phyloP scores from a whole-genome alignment of 257 asterid genomes.

The Euphrasia confusa region DNA sequence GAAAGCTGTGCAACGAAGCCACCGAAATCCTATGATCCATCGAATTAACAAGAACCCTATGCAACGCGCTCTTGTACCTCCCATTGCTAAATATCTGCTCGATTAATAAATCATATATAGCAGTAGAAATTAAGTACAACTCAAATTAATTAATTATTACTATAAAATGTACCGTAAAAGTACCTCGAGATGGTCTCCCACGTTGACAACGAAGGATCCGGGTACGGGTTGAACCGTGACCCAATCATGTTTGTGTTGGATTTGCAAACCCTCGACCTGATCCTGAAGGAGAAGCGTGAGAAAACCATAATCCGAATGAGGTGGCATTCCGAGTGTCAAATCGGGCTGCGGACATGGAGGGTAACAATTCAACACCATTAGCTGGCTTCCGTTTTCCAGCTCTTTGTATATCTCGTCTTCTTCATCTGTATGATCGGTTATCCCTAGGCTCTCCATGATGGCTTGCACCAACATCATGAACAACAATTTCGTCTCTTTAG shows the following conservation, averaged over 20 bases:
- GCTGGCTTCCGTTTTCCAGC: constrained; percentile 80
- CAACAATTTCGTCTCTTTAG: constrained; percentile 48
- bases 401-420: constrained; percentile 35
- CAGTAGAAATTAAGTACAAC: no score
- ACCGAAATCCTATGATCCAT: constrained; percentile 50
- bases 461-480: constrained; percentile 62
- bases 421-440: constrained; percentile 25
- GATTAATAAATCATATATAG: background rate
- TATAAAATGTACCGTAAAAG: background rate
- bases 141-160: no score
- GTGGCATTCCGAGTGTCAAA: constrained; percentile 82
- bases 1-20: constrained; percentile 75
- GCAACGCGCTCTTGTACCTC: constrained; percentile 72
- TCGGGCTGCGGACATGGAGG: constrained; percentile 94
- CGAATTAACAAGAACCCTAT: constrained; percentile 67
- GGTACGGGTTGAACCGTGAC: constrained; percentile 65
- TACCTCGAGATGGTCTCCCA: constrained; percentile 98
- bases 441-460: constrained; percentile 67
- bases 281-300: constrained; percentile 84
- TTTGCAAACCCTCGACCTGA: constrained; percentile 74
- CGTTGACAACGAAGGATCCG: constrained; percentile 82
- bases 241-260: constrained; percentile 50
- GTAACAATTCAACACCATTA: constrained; percentile 68
- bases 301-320: constrained; percentile 87
- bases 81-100: constrained; percentile 86